phyloP scores from a whole-genome alignment of 176 grass and related monocot species.

The Rhynchospora pubera region DNA sequence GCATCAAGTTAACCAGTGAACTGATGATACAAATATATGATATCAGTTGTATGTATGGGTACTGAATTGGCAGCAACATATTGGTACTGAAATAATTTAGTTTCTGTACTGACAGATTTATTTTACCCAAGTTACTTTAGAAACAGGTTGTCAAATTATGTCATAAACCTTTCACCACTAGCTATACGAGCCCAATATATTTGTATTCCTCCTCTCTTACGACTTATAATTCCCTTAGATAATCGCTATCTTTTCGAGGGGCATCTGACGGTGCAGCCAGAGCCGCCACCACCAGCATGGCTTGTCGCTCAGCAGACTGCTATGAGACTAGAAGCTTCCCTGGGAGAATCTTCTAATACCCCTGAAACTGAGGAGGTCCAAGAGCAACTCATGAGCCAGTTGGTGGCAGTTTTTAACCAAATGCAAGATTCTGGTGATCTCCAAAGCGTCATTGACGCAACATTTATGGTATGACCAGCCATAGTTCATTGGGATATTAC shows the following conservation, averaged over 20 bases:
- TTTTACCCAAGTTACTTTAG: background rate
- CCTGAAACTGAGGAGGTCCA: slow-evolving; percentile 13
- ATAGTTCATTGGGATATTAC: background rate
- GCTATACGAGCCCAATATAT: background rate
- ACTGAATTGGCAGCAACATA: background rate
- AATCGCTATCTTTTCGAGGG: slow-evolving; percentile 86
- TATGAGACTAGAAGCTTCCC: slow-evolving; percentile 39
- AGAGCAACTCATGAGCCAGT: slow-evolving; percentile 3
- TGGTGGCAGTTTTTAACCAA: background rate
- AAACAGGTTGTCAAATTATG: background rate
- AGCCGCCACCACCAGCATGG: slow-evolving; percentile 88
- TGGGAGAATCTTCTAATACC: slow-evolving; percentile 49
- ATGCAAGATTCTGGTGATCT: slow-evolving; percentile 8
- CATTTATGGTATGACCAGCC: slow-evolving; percentile 2
- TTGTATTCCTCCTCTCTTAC: slow-evolving; percentile 15
- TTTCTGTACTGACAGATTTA: slow-evolving; percentile 6
- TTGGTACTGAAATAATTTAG: background rate
- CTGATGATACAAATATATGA: background rate
- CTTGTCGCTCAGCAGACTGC: slow-evolving; percentile 77
- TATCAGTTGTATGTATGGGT: background rate
- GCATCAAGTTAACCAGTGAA: background rate
- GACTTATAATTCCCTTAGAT: slow-evolving; percentile 45
- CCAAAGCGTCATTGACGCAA: slow-evolving; percentile 5
- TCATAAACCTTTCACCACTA: background rate
- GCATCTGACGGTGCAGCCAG: slow-evolving; percentile 79